These are phyloP conservation scores for Salix koriyanagi DNA, from an alignment of 345 rosid genomes.

Conservation along the genomic window DNA sequence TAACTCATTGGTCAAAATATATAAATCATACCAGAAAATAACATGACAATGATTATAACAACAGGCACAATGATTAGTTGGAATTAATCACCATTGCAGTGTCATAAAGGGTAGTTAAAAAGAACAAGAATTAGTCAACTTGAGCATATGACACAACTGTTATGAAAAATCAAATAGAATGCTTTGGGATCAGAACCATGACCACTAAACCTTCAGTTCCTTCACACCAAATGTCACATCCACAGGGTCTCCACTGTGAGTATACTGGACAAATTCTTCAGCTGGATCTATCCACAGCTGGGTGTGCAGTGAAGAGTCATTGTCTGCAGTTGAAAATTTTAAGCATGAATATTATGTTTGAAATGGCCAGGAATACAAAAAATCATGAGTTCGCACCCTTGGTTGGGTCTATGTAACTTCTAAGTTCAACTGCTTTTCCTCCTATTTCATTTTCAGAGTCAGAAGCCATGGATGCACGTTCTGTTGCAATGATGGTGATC, in stretches of 20 bases:
- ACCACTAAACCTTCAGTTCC: slow-evolving; percentile 63
- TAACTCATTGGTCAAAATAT: background rate
- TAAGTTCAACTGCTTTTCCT: slow-evolving; percentile 90
- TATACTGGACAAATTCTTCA: slow-evolving; percentile 84
- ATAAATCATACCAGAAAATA: background rate
- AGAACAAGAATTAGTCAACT: background rate
- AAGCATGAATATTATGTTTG: slow-evolving; percentile 18
- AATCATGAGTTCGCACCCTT: slow-evolving; percentile 45
- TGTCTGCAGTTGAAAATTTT: slow-evolving; percentile 45
- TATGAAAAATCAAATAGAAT: slow-evolving; percentile 5
- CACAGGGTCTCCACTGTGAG: slow-evolving; percentile 73
- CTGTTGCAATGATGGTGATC: slow-evolving; percentile 87
- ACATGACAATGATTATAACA: background rate
- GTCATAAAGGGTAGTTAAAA: background rate
- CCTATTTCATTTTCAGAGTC: slow-evolving; percentile 76
- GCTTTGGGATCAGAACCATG: slow-evolving; percentile 1
- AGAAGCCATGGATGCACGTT: slow-evolving; percentile 51
- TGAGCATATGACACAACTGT: background rate
- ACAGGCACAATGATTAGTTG: background rate
- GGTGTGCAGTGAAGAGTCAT: slow-evolving; percentile 70
- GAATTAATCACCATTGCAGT: background rate
- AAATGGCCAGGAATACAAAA: slow-evolving; percentile 2
- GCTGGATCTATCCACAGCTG: slow-evolving; percentile 95
- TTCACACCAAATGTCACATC: slow-evolving; percentile 88
- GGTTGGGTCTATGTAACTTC: slow-evolving; percentile 83